phyloP scores from a whole-genome alignment of 2,329 filamentous ascomycete species.

The Elsinoe fawcettii region DNA sequence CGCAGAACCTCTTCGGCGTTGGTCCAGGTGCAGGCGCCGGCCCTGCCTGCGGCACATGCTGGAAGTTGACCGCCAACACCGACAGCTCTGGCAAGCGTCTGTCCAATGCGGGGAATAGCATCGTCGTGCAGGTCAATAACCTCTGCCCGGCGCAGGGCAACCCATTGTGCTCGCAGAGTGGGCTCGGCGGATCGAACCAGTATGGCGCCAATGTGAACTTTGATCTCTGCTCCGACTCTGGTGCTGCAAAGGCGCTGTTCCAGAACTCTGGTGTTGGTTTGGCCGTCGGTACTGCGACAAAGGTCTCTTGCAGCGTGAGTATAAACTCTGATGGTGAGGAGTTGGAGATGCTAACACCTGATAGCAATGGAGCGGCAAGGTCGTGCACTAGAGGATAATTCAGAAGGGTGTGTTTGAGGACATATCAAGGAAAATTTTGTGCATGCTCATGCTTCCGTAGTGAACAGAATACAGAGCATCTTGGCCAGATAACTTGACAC shows the following conservation, averaged over 20 bases:
- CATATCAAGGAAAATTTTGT: too few relatives aligned
- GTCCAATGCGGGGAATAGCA: conserved; percentile 27
- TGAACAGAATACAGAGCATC: too few relatives aligned
- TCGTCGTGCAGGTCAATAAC: conserved; percentile 36
- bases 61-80: conserved; percentile 30
- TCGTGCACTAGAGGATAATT: conserved; percentile 17
- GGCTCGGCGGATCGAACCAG: conserved; percentile 29
- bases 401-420: not conserved
- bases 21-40: conserved; percentile 32
- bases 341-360: not conserved
- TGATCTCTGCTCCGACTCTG: conserved; percentile 35
- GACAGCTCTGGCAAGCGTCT: conserved; percentile 27
- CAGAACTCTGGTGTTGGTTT: conserved; percentile 26
- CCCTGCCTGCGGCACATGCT: conserved; percentile 36
- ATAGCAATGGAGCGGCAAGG: conserved; percentile 18
- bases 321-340: not conserved
- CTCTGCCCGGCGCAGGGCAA: conserved; percentile 34
- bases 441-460: too few relatives aligned
- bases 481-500: too few relatives aligned
- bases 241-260: conserved; percentile 33
- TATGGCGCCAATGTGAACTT: conserved; percentile 35
- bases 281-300: conserved; percentile 27
- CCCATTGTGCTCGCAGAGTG: conserved; percentile 31
- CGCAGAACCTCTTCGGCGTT: conserved; percentile 34
- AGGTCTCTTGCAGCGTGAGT: conserved; percentile 25